Percentiles rank a stretch among this genome's conserved stretches.
phyloP scores from a whole-genome alignment of 345 rosid genomes.

The Litchi chinensis region DNA sequence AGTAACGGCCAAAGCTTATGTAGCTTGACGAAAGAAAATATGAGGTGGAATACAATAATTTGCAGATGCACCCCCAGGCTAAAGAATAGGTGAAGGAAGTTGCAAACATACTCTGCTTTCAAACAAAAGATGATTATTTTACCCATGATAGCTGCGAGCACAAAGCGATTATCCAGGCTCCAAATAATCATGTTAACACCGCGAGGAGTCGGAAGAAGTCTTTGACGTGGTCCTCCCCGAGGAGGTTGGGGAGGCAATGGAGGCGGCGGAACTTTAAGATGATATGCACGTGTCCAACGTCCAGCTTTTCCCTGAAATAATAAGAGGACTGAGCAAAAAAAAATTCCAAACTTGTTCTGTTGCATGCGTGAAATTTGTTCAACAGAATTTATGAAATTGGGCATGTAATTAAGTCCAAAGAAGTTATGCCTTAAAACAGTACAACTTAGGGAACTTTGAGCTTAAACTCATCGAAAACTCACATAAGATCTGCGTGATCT shows the following conservation, averaged over 20 bases:
- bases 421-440: conserved; percentile 11
- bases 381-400: conserved; percentile 7
- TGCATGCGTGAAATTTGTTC: conserved; percentile 1
- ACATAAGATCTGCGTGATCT: conserved; percentile 89
- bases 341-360: neutral
- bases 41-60: neutral
- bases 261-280: conserved; percentile 98
- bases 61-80: neutral
- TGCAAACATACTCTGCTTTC: neutral
- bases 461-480: conserved; percentile 32
- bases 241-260: conserved; percentile 98
- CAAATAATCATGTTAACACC: conserved; percentile 99
- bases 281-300: conserved; percentile 90
- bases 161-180: conserved; percentile 99
- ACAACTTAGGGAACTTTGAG: conserved; percentile 4
- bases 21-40: conserved; percentile 8
- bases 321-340: conserved; percentile 3
- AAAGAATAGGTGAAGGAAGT: neutral
- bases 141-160: conserved; percentile 99
- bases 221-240: conserved; percentile 98
- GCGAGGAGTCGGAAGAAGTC: conserved; percentile 96
- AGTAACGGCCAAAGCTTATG: neutral
- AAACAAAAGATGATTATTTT: conserved; percentile 29
- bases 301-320: conserved; percentile 77
- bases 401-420: conserved; percentile 5